Evolutionary conservation across 345 rosid species (phyloP).

Genomic region (Raphanus raphanistrum): DNA sequence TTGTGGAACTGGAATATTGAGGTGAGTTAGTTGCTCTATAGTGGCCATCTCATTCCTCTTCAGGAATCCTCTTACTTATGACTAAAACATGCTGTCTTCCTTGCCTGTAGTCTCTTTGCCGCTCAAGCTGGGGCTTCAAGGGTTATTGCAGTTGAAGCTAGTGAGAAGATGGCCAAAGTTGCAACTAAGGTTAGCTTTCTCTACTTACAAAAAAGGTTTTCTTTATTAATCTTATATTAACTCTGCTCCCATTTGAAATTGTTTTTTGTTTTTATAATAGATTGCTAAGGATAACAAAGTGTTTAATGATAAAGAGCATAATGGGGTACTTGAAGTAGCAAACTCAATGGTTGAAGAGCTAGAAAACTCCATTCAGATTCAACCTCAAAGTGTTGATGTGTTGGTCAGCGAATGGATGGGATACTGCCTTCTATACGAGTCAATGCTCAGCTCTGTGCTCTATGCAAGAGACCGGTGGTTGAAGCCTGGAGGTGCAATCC

Average conservation of each 20-base stretch:
- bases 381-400: constrained; percentile 74
- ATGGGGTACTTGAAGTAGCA: constrained; percentile 74
- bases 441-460: constrained; percentile 94
- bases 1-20: constrained; percentile 93
- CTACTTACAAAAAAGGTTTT: constrained; percentile 3
- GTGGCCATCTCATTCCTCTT: constrained; percentile 6
- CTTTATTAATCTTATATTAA: constrained; percentile 7
- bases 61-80: neutral
- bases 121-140: constrained; percentile 91
- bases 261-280: constrained; percentile 36
- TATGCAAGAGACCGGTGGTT: constrained; percentile 94
- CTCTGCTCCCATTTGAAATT: neutral
- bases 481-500: constrained; percentile 98
- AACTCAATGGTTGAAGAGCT: constrained; percentile 86
- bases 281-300: constrained; percentile 80
- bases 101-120: constrained; percentile 72
- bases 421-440: constrained; percentile 86
- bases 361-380: constrained; percentile 54
- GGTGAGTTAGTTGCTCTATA: constrained; percentile 44
- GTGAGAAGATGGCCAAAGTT: constrained; percentile 89
- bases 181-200: constrained; percentile 70
- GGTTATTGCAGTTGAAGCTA: constrained; percentile 92
- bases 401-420: constrained; percentile 99
- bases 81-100: neutral
- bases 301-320: constrained; percentile 40